These are phyloP conservation scores for Nissolia schottii DNA, from an alignment of 306 rosid genomes.

Conservation along the genomic window DNA sequence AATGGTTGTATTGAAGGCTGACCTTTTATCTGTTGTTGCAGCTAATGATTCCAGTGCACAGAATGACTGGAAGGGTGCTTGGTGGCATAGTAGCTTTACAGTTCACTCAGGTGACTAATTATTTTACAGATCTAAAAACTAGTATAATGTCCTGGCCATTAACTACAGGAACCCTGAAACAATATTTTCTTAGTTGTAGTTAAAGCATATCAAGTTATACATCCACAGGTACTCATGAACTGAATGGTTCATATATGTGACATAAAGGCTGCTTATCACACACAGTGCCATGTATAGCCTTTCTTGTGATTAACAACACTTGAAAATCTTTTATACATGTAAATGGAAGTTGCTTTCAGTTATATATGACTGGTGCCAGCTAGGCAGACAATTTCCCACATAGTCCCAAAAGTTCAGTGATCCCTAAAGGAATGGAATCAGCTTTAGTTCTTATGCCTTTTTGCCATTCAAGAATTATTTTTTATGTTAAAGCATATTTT, in stretches of 20 bases:
- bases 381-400: conserved; percentile 20
- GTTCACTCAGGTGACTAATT: conserved; percentile 69
- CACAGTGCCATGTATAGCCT: background rate
- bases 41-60: conserved; percentile 84
- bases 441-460: conserved; percentile 1
- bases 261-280: background rate
- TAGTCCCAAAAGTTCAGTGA: conserved; percentile 16
- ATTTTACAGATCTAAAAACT: background rate
- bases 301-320: background rate
- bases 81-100: conserved; percentile 94
- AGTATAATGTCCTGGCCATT: background rate
- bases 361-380: background rate
- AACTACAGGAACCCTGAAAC: conserved; percentile 4
- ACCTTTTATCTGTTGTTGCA: conserved; percentile 32
- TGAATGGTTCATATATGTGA: background rate
- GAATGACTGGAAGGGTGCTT: conserved; percentile 95
- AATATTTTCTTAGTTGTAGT: conserved; percentile 1
- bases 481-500: conserved; percentile 15
- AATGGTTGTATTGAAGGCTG: conserved; percentile 14
- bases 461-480: background rate
- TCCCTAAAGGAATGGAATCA: background rate
- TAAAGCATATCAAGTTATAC: background rate
- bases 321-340: background rate
- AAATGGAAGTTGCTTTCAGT: conserved; percentile 18
- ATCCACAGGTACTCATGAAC: background rate